Percentiles rank a stretch among this genome's conserved stretches.
Conservation (phyloP, 257 asterid genomes). For the Coffea eugenioides region DNA sequence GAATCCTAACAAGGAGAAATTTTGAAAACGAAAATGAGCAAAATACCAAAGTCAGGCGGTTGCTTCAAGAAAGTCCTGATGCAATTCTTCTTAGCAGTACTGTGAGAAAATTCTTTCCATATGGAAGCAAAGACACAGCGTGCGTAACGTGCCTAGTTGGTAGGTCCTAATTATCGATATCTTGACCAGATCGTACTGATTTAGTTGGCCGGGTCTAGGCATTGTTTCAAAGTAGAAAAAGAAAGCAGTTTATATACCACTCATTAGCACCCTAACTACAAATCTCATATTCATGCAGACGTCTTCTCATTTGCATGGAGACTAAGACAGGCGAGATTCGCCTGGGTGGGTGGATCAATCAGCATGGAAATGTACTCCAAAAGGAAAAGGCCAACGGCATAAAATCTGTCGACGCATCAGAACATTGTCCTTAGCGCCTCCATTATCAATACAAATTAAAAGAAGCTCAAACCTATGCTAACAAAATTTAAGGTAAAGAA, state of each 20-base stretch:
- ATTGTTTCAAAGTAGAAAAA: neutral
- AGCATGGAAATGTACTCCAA: neutral
- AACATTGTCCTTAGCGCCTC: neutral
- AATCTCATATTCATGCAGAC: neutral
- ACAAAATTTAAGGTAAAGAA: neutral
- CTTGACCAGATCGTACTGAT: neutral
- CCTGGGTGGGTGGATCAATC: neutral
- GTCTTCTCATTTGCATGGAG: neutral
- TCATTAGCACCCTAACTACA: neutral
- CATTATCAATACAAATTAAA: neutral
- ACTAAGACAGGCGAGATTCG: neutral
- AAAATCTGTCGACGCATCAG: neutral
- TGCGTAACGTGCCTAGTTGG: neutral
- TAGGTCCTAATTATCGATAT: neutral
- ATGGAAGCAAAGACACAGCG: neutral
- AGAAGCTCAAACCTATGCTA: neutral
- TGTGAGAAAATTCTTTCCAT: neutral
- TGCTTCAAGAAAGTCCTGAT: slow-evolving; percentile 8
- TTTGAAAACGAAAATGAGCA: neutral
- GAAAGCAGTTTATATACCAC: neutral
- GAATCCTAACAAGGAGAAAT: neutral
- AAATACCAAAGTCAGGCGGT: slow-evolving; percentile 14
- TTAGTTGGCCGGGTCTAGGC: neutral
- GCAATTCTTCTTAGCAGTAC: neutral
- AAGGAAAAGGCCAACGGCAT: neutral